Conservation (phyloP, 1,284 basidiomycete genomes). For the Psilocybe mexicana region DNA sequence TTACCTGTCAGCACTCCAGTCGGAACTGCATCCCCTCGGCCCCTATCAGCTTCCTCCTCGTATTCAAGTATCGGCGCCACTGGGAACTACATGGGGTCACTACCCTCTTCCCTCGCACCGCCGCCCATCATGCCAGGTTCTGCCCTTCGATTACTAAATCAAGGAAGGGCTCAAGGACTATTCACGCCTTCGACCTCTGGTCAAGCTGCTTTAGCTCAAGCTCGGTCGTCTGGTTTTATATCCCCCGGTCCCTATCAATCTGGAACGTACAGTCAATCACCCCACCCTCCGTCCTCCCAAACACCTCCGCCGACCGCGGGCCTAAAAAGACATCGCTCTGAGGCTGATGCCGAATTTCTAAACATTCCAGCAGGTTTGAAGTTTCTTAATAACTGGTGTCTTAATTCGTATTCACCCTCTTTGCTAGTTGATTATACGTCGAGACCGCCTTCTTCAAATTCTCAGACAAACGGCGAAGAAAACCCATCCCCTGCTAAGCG, state of each 20-base stretch:
- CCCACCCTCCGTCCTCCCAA: conserved; percentile 50
- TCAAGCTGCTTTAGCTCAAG: conserved; percentile 30
- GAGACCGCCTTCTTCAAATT: conserved; percentile 48
- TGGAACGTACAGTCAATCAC: conserved; percentile 41
- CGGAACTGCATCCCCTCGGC: conserved; percentile 48
- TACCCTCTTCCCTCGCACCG: conserved; percentile 64
- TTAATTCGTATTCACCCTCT: neutral
- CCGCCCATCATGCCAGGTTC: conserved; percentile 81
- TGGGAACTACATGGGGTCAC: conserved; percentile 42
- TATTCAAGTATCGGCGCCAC: conserved; percentile 43
- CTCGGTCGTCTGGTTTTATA: conserved; percentile 36
- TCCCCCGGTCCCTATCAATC: conserved; percentile 37
- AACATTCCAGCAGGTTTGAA: conserved; percentile 24
- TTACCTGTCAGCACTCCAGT: conserved; percentile 55
- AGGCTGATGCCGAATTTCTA: conserved; percentile 42
- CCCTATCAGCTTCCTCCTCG: conserved; percentile 55
- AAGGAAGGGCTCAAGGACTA: conserved; percentile 82
- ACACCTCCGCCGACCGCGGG: conserved; percentile 55
- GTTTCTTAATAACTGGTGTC: neutral
- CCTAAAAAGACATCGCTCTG: conserved; percentile 50
- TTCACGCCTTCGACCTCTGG: conserved; percentile 78
- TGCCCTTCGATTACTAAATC: conserved; percentile 75
- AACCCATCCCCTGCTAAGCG: conserved; percentile 68
- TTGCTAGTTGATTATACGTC: conserved; percentile 36
- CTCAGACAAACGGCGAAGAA: conserved; percentile 50